Evolutionary conservation across 2,329 filamentous ascomycete species (phyloP), one percentile per base, ranked within the genome.

Genomic region (Ceratocystis destructans): DNA sequence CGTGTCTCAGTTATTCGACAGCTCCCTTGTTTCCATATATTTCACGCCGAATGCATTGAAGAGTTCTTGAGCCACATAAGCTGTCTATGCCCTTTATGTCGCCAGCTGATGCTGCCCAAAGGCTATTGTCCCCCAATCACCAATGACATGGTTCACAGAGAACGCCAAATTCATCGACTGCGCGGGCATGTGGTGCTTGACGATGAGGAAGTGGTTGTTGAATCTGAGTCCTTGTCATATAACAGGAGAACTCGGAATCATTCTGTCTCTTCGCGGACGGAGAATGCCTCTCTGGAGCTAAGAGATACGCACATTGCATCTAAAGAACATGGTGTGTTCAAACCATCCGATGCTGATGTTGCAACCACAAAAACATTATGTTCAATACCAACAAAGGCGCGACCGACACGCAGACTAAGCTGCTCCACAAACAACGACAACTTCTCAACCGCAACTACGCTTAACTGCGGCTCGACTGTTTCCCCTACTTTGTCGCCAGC

Each of bases 21-120:
- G 75, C 79, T 97, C 2, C 85, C 90, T 0, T 99, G 94, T 71
- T 86, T 88, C 0, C 94, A 99, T 73, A 93, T 97, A 66, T 99
- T 92, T 75, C 93, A 99, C 70, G 87, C 89, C 0, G 87, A 89
- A 70, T 99, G 94, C 72, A 92, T 97, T 69, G 92, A 97, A 72
- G 83, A 86, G 25, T 96, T 94, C 71, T 79, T 97, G 12, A 80
- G 82, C 55, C 81, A 85, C 65, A 87, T 87, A 72, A 95, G 89
- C 73, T 95, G 89, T 20, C 80, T 96, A 1, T 99, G 94, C 72
- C 93, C 94, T 0, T 79, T 96, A 71, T 99, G 94, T 79, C 96
- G 96, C 74, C 83, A 87, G 68, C 89, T 83, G 62, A 89, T 92
- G 71, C 77, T 96, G 0, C 91, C 92, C 5, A 71, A 74, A 71